Evolutionary conservation across 176 grass and related monocot species (phyloP), one percentile per base, ranked within the genome.

Genomic region (Paspalum notatum): DNA sequence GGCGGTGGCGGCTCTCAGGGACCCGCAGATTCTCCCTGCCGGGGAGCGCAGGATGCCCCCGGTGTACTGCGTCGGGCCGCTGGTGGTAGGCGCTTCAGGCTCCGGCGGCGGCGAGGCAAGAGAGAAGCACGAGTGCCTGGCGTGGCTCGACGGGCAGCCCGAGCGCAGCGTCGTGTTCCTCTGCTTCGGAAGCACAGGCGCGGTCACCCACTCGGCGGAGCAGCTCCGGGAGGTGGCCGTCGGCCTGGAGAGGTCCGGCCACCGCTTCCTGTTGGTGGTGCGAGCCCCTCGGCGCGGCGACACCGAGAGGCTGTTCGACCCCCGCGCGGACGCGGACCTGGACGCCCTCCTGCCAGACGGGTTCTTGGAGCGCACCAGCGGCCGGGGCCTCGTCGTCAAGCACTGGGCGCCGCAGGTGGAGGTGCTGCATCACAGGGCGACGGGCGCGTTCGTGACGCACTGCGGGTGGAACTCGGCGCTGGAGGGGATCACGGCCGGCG

Each of bases 381-480:
- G 20, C 17, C 75, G 41, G 4, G 91, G 91, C 4, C 68, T 67
- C 32, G 73, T 90, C 20, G 39, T 83, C 7, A 82, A 85, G 77
- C 49, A 18, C 53, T 93, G 91, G 91, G 88, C 82, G 32, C 91
- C 88, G 44, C 92, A 91, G 76, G 75, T 78, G 27, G 76, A 87
- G 1, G 84, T 93, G 39, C 72, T 93, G 1, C 14, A 2, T 0
- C 87, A 87, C 48, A 11, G 11, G 47, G 81, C 91, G 0, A 68
- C 83, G 0, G 87, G 84, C 21, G 76, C 75, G 6, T 93, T 93
- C 74, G 83, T 91, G 63, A 91, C 80, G 16, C 89, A 91, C 71
- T 91, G 89, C 46, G 85, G 89, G 2, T 88, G 85, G 89, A 91
- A 88, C 83, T 91, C 85, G 14, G 12, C 8, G 38, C 55, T 85